A percentile compares a stretch with the other conserved stretches of the same genome.
Evolutionary conservation across 2,329 filamentous ascomycete species (phyloP).

Genomic region (Penicillium sp.): DNA sequence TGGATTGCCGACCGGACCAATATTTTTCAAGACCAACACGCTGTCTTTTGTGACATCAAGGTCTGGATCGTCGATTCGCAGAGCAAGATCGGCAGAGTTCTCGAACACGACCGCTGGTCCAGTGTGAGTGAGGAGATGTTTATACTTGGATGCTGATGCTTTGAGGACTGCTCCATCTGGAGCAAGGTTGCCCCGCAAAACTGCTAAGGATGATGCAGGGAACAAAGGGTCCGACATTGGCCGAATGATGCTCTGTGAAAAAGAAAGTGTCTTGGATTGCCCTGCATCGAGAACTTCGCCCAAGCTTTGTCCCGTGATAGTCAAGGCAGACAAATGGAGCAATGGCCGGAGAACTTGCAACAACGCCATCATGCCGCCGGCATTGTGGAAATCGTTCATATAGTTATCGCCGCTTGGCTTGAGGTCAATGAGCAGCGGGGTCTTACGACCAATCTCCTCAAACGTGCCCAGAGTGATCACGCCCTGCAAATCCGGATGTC

Average conservation of each 20-base stretch:
- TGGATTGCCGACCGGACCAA: conserved; percentile 54
- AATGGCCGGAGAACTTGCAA: conserved; percentile 50
- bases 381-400: conserved; percentile 59
- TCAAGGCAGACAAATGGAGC: conserved; percentile 49
- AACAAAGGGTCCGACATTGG: conserved; percentile 50
- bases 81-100: conserved; percentile 49
- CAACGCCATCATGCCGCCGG: conserved; percentile 54
- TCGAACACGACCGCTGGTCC: conserved; percentile 53
- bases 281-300: conserved; percentile 48
- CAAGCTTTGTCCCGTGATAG: conserved; percentile 51
- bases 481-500: conserved; percentile 51
- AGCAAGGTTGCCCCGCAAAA: conserved; percentile 52
- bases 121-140: conserved; percentile 45
- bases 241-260: conserved; percentile 47
- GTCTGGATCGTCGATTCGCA: conserved; percentile 49
- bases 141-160: conserved; percentile 54
- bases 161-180: conserved; percentile 54
- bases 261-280: conserved; percentile 45
- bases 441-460: conserved; percentile 51
- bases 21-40: conserved; percentile 52
- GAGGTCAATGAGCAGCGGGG: conserved; percentile 53
- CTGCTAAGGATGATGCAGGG: conserved; percentile 47
- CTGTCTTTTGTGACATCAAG: conserved; percentile 48
- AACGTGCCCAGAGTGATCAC: conserved; percentile 49
- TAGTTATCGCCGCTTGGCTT: conserved; percentile 58